Evolutionary conservation across 1,139 yeast genomes (phyloP).

Genomic region (Pneumocystis wakefieldiae): DNA sequence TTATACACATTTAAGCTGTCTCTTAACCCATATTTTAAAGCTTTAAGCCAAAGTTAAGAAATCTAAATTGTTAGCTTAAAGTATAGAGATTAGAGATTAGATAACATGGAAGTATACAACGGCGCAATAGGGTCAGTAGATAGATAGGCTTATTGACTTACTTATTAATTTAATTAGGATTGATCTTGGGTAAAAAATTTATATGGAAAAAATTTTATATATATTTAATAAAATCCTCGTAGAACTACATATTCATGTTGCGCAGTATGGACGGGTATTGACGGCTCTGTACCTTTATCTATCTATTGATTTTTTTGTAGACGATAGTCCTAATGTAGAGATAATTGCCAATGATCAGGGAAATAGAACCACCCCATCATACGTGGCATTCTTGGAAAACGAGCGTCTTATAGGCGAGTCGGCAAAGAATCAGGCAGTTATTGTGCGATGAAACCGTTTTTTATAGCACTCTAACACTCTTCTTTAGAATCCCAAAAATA

Average conservation of each 20-base stretch:
- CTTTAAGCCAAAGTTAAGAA: neutral
- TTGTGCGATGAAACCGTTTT: conserved; percentile 22
- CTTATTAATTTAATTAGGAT: neutral
- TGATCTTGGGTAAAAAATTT: neutral
- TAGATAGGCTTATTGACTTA: neutral
- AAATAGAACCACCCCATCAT: conserved; percentile 97
- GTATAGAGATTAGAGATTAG: neutral
- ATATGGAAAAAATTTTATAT: neutral
- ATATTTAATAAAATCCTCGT: conserved; percentile 31
- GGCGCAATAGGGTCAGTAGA: neutral
- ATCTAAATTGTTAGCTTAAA: neutral
- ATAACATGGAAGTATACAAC: neutral
- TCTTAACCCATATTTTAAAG: no score
- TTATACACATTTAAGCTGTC: no score
- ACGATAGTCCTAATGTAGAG: conserved; percentile 56
- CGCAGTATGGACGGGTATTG: conserved; percentile 9
- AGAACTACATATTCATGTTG: conserved; percentile 71
- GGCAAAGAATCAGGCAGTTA: conserved; percentile 97
- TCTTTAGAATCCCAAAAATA: conserved; percentile 63
- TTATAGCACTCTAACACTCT: conserved; percentile 1
- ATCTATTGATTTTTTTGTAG: conserved; percentile 24
- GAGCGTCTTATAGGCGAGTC: conserved; percentile 99
- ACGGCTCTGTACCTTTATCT: neutral
- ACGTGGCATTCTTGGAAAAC: conserved; percentile 93
- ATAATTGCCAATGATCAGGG: conserved; percentile 98